Base-by-base conservation (phyloP, 2,329 filamentous ascomycete genomes). In the Alternaria longipes region DNA sequence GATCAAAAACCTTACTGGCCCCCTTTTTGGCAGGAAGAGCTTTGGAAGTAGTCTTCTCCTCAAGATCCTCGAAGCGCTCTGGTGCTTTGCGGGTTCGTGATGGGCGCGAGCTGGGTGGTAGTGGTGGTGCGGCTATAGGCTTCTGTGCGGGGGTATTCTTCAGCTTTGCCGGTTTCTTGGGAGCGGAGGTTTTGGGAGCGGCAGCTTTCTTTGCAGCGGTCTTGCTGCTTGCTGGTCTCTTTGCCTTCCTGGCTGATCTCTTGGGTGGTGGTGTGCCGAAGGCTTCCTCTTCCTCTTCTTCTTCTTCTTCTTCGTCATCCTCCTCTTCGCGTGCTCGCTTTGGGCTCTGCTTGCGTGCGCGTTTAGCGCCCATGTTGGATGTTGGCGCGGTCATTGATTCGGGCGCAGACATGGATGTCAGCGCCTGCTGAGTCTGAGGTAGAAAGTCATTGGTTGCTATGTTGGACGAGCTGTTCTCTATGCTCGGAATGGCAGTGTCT, bases 41-140 rank as follows among this genome's bases (percentile, higher is more conserved):
- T 50, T 65, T 68, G 7, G 53, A 26, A 7, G 60, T 54, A 1
- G 55, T 42, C 7, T 64, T 56, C 24, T 66, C 63, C 14, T 67
- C 40, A 20, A 59, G 8, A 8, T 65, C 56, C 24, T 51, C 59
- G 32, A 74, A 68, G 30, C 72, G 71, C 53, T 69, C 67, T 9
- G 74, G 73, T 14, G 69, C 67, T 59, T 73, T 77, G 55, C 75
- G 75, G 38, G 26, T 69, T 34, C 75, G 72, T 8, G 64, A 64
- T 12, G 69, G 68, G 16, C 72, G 71, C 28, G 60, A 64, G 18
- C 56, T 66, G n/a, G 61, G 52, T 26, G 64, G 51, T 26, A 65
- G 42, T 7, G 62, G 56, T 30, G 60, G 50, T 32, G 62, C 36
- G 18, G 63, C 47, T 8, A 46, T 30, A 6, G 47, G 4, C 22